A percentile compares a stretch with the other conserved stretches of the same genome.
Conservation (phyloP, 805 yeast genomes). For the Wickerhamiella domercqiae region DNA sequence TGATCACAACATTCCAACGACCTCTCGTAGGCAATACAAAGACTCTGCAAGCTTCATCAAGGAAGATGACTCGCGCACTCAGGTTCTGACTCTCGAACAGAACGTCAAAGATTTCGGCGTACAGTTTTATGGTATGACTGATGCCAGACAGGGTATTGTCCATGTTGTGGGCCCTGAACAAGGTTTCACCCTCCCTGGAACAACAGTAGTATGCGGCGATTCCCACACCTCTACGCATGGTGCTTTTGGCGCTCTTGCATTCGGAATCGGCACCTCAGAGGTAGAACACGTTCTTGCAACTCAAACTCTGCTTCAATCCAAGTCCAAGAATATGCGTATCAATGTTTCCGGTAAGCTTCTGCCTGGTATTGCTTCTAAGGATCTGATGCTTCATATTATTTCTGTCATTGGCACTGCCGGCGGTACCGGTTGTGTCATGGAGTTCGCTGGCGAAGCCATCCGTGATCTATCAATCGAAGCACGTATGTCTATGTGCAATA, state of each 20-base stretch:
- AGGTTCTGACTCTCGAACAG: constrained; percentile 81
- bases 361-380: constrained; percentile 92
- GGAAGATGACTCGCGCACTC: constrained; percentile 83
- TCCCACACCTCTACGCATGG: constrained; percentile 98
- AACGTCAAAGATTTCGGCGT: constrained; percentile 83
- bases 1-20: constrained; percentile 95
- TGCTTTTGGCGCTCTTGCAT: constrained; percentile 93
- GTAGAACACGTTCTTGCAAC: constrained; percentile 98
- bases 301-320: constrained; percentile 81
- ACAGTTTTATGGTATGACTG: constrained; percentile 88
- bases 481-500: constrained; percentile 97
- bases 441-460: constrained; percentile 92
- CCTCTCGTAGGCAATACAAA: constrained; percentile 63
- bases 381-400: constrained; percentile 82
- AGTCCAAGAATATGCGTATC: constrained; percentile 92
- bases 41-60: constrained; percentile 65
- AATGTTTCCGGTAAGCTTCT: constrained; percentile 66
- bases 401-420: constrained; percentile 98
- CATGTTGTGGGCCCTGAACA: constrained; percentile 99
- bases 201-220: constrained; percentile 98
- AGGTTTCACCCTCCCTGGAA: constrained; percentile 96
- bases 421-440: constrained; percentile 95
- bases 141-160: constrained; percentile 92
- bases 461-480: constrained; percentile 88
- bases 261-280: constrained; percentile 98